Evolutionary conservation across 441 rosid species (phyloP), one percentile per base, ranked within the genome.

Genomic region (Gossypium gossypioides): DNA sequence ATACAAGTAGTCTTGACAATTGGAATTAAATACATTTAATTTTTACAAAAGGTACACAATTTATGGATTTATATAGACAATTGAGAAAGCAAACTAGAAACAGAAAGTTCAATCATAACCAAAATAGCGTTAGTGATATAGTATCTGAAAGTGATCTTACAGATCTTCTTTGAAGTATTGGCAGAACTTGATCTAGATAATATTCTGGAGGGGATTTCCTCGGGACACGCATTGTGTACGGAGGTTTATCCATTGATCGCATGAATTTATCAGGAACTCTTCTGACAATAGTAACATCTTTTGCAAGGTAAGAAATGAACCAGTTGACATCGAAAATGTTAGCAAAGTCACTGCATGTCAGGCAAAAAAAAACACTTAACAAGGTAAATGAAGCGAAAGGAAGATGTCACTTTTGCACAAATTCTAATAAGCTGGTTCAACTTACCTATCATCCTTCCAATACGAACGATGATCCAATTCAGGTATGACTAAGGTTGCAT

Each of bases 221-320:
- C 0, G 99, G 98, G 37, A 92, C 96, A 69, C 99, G 97, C 88
- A 88, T 95, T 10, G 98, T 87, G 68, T 92, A 92, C 3, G 98
- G 99, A 79, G 98, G 98, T 77, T 95, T 92, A 68, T 95, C 98
- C 99, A 95, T 88, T 24, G 97, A 87, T 67, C 96, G 78, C 96
- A 93, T 96, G 77, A 89, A 82, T 82, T 83, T 93, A 74, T 92
- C 92, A 48, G 99, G 99, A 78, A 96, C 92, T 81, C 96, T 84
- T 88, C 89, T 93, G 63, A 96, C 93, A 77, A 93, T 84, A 16
- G 91, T 87, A 64, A 96, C 96, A 82, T 96, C 99, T 83, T 89
- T 93, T 19, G 91, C 82, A 46, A 96, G 99, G 85, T 81, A 87
- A 72, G 90, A 86, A 75, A 93, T 88, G 90, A 96, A 93, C 96